phyloP scores from a whole-genome alignment of 2,329 filamentous ascomycete genomes.

The Didymella sp. region DNA sequence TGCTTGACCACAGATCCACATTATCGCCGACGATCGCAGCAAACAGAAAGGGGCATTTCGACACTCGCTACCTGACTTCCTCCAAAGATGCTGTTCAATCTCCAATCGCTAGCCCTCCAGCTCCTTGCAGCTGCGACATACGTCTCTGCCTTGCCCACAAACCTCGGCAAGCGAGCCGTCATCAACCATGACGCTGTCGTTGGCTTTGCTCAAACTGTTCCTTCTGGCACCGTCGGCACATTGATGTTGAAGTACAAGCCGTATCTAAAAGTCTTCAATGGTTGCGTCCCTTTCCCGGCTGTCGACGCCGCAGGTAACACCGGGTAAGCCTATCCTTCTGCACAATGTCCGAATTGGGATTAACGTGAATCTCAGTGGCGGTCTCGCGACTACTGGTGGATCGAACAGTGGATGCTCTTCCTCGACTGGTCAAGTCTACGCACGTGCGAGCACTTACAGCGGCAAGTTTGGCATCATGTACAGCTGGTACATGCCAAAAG shows the following conservation, averaged over 20 bases:
- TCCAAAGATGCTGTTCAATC: conserved; percentile 33
- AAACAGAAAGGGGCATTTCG: neutral
- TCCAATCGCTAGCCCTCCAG: conserved; percentile 31
- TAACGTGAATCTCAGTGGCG: conserved; percentile 46
- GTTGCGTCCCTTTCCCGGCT: conserved; percentile 69
- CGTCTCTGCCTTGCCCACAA: conserved; percentile 34
- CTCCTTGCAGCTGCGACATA: conserved; percentile 31
- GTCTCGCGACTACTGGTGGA: conserved; percentile 52
- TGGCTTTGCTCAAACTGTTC: conserved; percentile 62
- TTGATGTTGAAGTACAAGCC: conserved; percentile 65
- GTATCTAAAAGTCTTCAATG: conserved; percentile 61
- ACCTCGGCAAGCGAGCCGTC: conserved; percentile 50
- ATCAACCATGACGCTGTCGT: conserved; percentile 58
- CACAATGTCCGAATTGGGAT: neutral
- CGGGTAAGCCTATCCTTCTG: conserved; percentile 51
- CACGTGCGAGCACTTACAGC: conserved; percentile 53
- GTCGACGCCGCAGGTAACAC: conserved; percentile 66
- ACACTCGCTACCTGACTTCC: neutral
- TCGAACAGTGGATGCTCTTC: conserved; percentile 52
- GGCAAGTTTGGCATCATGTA: conserved; percentile 60
- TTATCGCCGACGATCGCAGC: neutral
- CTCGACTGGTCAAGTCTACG: conserved; percentile 61
- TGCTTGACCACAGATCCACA: conserved; percentile 2
- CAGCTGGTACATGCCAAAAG: conserved; percentile 61
- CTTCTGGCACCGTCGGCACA: conserved; percentile 54